Conservation (phyloP, 2,329 filamentous ascomycete genomes). For the Coniochaeta sp. region DNA sequence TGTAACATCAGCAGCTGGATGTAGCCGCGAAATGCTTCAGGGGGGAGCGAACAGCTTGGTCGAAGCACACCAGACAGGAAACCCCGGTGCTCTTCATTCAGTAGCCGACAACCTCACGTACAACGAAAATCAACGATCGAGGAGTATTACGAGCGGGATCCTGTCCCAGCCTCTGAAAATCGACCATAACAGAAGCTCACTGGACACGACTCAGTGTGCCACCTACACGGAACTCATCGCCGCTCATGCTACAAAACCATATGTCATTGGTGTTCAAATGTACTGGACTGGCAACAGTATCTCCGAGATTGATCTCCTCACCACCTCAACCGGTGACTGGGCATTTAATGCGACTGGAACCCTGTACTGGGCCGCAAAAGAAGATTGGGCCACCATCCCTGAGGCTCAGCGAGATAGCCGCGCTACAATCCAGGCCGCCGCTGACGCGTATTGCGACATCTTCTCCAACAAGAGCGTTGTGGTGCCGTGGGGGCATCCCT, state of each 20-base stretch:
- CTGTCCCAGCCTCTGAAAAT: constrained; percentile 16
- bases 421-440: constrained; percentile 22
- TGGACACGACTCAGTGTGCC: constrained; percentile 26
- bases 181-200: constrained; percentile 25
- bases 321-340: constrained; percentile 26
- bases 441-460: constrained; percentile 24
- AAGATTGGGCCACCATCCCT: constrained; percentile 24
- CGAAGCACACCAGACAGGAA: constrained; percentile 13
- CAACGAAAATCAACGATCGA: constrained; percentile 8
- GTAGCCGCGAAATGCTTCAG: constrained; percentile 14
- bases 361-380: constrained; percentile 21
- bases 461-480: constrained; percentile 18
- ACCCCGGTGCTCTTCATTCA: constrained; percentile 11
- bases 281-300: constrained; percentile 5
- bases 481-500: constrained; percentile 24
- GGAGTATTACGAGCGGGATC: background rate
- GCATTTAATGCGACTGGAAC: constrained; percentile 28
- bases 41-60: constrained; percentile 11
- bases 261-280: constrained; percentile 26
- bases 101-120: constrained; percentile 7
- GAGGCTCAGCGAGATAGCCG: constrained; percentile 20
- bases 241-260: constrained; percentile 18
- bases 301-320: constrained; percentile 20
- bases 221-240: constrained; percentile 30
- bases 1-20: constrained; percentile 5